Conservation (phyloP, 1,284 basidiomycete genomes). For the Ceratobasidium sp. region DNA sequence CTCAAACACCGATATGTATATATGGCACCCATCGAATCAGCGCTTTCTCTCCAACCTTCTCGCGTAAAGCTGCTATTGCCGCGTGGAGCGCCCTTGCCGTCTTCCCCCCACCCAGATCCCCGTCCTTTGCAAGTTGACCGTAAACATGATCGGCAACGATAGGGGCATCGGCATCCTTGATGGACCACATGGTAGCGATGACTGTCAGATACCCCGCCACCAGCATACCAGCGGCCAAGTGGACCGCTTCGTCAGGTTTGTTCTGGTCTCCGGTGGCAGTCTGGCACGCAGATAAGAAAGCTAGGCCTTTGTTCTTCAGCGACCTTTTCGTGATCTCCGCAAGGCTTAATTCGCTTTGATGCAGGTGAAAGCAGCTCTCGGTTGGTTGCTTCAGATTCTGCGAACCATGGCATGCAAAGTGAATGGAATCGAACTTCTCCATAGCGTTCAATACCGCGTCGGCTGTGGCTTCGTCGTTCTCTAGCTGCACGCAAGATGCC, state of each 20-base stretch:
- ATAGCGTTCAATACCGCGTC: slow-evolving; percentile 18
- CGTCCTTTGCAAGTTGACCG: neutral
- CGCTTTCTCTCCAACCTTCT: neutral
- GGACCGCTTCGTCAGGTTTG: slow-evolving; percentile 23
- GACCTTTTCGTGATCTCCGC: slow-evolving; percentile 13
- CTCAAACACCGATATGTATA: slow-evolving; percentile 23
- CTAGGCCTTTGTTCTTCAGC: neutral
- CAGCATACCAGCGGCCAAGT: slow-evolving; percentile 31
- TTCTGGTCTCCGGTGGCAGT: slow-evolving; percentile 14
- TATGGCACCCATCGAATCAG: slow-evolving; percentile 1
- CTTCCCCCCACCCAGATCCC: neutral
- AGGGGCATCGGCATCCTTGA: slow-evolving; percentile 28
- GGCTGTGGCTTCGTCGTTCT: neutral
- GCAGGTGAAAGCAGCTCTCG: slow-evolving; percentile 19
- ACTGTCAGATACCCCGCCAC: slow-evolving; percentile 23
- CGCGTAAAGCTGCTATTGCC: slow-evolving; percentile 7
- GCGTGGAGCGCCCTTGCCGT: slow-evolving; percentile 6
- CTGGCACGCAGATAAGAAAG: slow-evolving; percentile 39
- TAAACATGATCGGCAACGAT: slow-evolving; percentile 19
- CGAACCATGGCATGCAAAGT: slow-evolving; percentile 31
- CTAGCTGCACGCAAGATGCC: too few species aligned
- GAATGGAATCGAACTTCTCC: slow-evolving; percentile 3
- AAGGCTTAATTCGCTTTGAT: slow-evolving; percentile 5
- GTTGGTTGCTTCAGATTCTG: slow-evolving; percentile 16
- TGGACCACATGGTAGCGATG: slow-evolving; percentile 38